Percentiles rank a stretch among this genome's conserved stretches.
These are phyloP conservation scores for Cenococcum geophilum DNA, from an alignment of 495 filamentous ascomycete genomes.

Conservation along the genomic window DNA sequence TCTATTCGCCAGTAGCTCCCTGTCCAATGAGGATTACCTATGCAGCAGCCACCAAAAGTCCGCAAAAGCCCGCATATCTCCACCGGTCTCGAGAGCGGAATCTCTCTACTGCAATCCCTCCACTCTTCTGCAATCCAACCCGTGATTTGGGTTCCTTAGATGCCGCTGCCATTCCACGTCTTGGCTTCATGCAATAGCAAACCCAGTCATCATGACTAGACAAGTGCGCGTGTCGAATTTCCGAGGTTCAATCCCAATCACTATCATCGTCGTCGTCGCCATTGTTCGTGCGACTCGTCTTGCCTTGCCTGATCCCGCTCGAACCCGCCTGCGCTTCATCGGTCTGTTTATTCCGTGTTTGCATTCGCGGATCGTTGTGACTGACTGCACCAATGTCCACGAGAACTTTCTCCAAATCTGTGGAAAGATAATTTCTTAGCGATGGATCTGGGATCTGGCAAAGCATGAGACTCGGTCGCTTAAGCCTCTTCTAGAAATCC, in stretches of 20 bases:
- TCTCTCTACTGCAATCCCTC: neutral
- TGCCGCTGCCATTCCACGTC: neutral
- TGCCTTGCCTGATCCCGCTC: constrained; percentile 40
- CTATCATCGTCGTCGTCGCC: constrained; percentile 33
- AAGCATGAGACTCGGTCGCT: constrained; percentile 4
- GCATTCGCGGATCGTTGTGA: constrained; percentile 68
- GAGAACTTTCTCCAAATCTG: constrained; percentile 69
- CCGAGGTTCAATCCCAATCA: constrained; percentile 36
- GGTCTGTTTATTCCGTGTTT: constrained; percentile 53
- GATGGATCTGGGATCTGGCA: neutral
- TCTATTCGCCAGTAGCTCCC: neutral
- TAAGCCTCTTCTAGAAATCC: neutral
- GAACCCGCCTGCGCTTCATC: constrained; percentile 52
- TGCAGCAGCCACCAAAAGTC: no score
- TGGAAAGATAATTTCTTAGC: constrained; percentile 15
- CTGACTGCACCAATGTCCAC: constrained; percentile 73
- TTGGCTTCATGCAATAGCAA: neutral
- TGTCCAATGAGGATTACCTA: neutral
- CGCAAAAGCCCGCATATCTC: neutral
- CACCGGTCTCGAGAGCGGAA: neutral
- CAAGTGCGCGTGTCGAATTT: neutral
- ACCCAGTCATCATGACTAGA: neutral
- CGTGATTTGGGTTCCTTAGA: neutral
- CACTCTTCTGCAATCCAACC: neutral
- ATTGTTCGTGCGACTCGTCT: neutral